Percentiles rank a stretch among this genome's conserved stretches.
These are phyloP conservation scores for Mycosphaerelloides madeirae DNA, from an alignment of 2,329 filamentous ascomycete species.

Conservation along the genomic window DNA sequence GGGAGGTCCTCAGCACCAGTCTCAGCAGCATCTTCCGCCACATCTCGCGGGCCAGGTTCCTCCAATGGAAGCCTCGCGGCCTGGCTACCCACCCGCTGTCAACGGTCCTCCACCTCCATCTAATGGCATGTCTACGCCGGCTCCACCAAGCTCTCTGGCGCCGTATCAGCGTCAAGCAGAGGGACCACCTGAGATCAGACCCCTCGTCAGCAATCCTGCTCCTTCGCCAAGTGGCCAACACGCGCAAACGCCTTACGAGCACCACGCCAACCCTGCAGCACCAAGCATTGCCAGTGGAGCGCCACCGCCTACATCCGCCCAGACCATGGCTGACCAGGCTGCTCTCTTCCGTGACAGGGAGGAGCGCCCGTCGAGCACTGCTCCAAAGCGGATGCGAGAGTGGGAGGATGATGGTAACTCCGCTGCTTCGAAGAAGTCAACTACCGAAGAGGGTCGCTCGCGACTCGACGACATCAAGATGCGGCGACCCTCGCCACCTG, in stretches of 20 bases:
- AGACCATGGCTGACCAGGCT: conserved; percentile 59
- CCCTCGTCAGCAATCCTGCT: conserved; percentile 72
- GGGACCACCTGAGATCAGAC: conserved; percentile 80
- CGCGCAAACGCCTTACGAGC: conserved; percentile 73
- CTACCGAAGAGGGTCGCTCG: conserved; percentile 81
- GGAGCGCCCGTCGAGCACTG: conserved; percentile 68
- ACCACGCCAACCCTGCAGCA: conserved; percentile 61
- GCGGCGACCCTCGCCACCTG: conserved; percentile 55
- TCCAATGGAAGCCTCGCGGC: conserved; percentile 20
- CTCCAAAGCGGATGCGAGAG: conserved; percentile 80
- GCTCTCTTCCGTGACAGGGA: conserved; percentile 57
- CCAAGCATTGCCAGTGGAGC: conserved; percentile 64
- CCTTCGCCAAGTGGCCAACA: conserved; percentile 73
- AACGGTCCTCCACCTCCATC: conserved; percentile 21
- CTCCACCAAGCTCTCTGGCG: conserved; percentile 52
- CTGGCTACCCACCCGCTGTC: conserved; percentile 4
- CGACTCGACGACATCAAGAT: conserved; percentile 79
- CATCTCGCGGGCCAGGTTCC: conserved; percentile 31
- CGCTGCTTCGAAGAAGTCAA: conserved; percentile 68
- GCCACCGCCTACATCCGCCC: conserved; percentile 58
- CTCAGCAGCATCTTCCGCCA: conserved; percentile 45
- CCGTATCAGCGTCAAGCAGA: conserved; percentile 56
- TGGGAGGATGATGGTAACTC: conserved; percentile 72
- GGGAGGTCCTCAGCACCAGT: conserved; percentile 40
- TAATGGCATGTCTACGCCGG: conserved; percentile 41